Base-by-base conservation (phyloP, 371 early-diverging fungal species). In the Rhizomucor pusillus region DNA sequence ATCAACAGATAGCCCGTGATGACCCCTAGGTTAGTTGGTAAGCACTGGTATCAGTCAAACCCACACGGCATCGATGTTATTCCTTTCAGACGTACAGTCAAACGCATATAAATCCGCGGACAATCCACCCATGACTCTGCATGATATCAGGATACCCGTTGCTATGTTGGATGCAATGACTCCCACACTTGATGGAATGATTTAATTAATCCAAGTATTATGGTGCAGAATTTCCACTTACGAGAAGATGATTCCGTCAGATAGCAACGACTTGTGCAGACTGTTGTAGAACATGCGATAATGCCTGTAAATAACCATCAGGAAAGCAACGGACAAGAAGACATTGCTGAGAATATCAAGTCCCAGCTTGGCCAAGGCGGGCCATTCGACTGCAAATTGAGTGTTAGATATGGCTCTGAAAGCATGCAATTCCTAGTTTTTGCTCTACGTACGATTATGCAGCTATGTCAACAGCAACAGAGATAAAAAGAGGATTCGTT, bases 21-120 rank as follows among this genome's bases (percentile, higher is more conserved):
- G 0, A 62, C 62, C 69, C 69, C 69, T 69, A 50, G 18, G 36
- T 41, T 13, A n/a, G 14, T n/a, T 10, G 49, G 33, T 11, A 37
- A 37, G 37, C 14, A 11, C 14, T 11, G 37, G 9, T 11, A 9
- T 11, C 37, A 37, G 37, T 37, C 37, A 11, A 37, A n/a, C n/a
- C n/a, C n/a, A n/a, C n/a, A n/a, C n/a, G n/a, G n/a, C n/a, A n/a
- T n/a, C 11, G 37, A 37, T 37, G 37, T 11, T 37, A 11, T 14
- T 14, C 14, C 14, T 37, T 9, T 9, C 37, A 14, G 9, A 41
- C 59, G 66, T 71, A 76, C 77, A 77, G 24, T 77, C 77, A 65
- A 73, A 70, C 0, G 71, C 60, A 55, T 77, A 77, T 5, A 77
- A 33, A 25, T 77, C 71, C 5, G 77, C 66, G 1, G 73, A 71